These are phyloP conservation scores for Cardamine occulta DNA, from an alignment of 345 rosid genomes.

Conservation along the genomic window DNA sequence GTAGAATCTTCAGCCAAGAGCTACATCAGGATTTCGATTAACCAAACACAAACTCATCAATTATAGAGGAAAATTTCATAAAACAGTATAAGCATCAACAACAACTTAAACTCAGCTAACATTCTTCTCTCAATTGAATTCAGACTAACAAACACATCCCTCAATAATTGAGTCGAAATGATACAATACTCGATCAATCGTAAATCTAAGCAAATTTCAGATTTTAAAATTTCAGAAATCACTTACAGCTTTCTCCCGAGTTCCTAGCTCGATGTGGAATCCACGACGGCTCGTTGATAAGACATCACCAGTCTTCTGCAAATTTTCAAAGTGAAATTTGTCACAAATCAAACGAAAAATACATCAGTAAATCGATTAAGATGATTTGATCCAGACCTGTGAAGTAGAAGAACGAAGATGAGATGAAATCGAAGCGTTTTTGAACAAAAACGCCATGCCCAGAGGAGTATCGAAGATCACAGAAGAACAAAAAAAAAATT, in stretches of 20 bases:
- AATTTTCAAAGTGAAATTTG: neutral
- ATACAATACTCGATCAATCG: no score
- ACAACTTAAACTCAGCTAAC: neutral
- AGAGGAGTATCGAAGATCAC: neutral
- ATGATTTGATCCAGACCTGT: constrained; percentile 48
- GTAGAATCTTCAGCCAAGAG: constrained; percentile 76
- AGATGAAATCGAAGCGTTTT: constrained; percentile 48
- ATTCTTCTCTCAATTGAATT: neutral
- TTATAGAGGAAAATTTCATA: neutral
- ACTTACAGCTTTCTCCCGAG: constrained; percentile 88
- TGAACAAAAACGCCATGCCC: constrained; percentile 65
- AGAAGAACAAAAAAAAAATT: neutral
- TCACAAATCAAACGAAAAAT: constrained; percentile 14
- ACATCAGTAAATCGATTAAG: neutral
- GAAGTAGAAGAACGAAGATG: constrained; percentile 52
- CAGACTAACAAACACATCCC: neutral
- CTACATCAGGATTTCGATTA: constrained; percentile 44
- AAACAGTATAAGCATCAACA: constrained; percentile 4
- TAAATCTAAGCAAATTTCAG: neutral
- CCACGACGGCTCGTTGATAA: constrained; percentile 56
- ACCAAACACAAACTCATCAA: neutral
- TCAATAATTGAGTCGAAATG: neutral
- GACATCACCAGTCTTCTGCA: constrained; percentile 48
- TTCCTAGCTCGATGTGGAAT: constrained; percentile 65
- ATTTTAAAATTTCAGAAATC: neutral